Evolutionary conservation across 2,329 filamentous ascomycete genomes (phyloP).

Genomic region (Trichophyton simii): DNA sequence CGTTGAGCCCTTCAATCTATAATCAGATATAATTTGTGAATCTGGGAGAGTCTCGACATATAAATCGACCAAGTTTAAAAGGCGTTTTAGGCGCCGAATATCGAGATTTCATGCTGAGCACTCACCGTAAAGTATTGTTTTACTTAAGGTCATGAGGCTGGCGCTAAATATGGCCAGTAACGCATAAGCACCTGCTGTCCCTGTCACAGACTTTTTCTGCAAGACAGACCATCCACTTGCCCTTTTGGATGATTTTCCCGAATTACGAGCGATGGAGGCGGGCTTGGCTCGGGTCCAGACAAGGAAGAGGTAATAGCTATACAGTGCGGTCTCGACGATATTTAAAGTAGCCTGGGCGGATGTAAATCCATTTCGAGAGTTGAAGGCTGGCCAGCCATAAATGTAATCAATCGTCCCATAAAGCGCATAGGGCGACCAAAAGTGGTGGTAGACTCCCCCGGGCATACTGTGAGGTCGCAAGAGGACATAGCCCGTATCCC

Average conservation of each 20-base stretch:
- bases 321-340: constrained; percentile 53
- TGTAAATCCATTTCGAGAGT: constrained; percentile 60
- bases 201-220: constrained; percentile 38
- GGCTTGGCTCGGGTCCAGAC: constrained; percentile 34
- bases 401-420: constrained; percentile 70
- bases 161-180: constrained; percentile 47
- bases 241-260: constrained; percentile 14
- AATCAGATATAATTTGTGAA: neutral
- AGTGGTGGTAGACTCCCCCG: constrained; percentile 55
- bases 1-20: constrained; percentile 41
- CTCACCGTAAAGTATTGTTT: constrained; percentile 56
- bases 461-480: constrained; percentile 71
- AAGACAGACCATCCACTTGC: neutral
- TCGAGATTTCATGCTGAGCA: constrained; percentile 12
- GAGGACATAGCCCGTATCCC: constrained; percentile 72
- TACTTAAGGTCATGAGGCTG: constrained; percentile 52
- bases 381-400: constrained; percentile 64
- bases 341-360: constrained; percentile 61
- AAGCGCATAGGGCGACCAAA: constrained; percentile 67
- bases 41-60: neutral
- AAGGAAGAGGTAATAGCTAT: constrained; percentile 49
- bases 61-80: neutral
- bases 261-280: neutral
- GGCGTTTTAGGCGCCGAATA: neutral
- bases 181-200: constrained; percentile 42